A percentile compares a stretch with the other conserved stretches of the same genome.
phyloP scores from a whole-genome alignment of 495 filamentous ascomycete genomes.

The Jackrogersella multiformis region DNA sequence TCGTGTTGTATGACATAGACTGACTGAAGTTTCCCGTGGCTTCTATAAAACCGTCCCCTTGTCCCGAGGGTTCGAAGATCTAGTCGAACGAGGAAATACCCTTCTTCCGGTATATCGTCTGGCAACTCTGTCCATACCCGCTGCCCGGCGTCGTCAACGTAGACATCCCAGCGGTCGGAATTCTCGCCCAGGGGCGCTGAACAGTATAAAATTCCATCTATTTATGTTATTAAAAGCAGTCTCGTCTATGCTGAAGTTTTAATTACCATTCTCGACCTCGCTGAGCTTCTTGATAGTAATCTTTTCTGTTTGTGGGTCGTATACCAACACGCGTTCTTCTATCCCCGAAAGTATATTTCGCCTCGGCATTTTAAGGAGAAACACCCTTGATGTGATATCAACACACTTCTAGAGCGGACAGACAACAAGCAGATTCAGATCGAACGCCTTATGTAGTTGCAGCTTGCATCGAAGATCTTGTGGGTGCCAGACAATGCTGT shows the following conservation, averaged over 20 bases:
- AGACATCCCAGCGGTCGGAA: neutral
- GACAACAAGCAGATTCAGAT: too few relatives aligned
- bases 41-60: neutral
- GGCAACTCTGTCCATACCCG: neutral
- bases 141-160: neutral
- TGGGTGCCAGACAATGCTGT: too few relatives aligned
- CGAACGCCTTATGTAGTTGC: too few relatives aligned
- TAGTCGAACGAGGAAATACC: neutral
- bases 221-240: neutral
- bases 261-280: neutral
- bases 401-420: too few relatives aligned
- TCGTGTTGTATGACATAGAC: neutral
- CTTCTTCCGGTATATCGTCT: neutral
- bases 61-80: neutral
- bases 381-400: neutral
- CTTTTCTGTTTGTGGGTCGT: neutral
- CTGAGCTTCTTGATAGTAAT: neutral
- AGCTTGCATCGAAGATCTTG: too few relatives aligned
- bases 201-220: neutral
- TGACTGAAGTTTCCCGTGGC: neutral
- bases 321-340: neutral
- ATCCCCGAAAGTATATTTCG: neutral
- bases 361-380: neutral
- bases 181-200: neutral
- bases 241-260: neutral